phyloP scores from a whole-genome alignment of 176 grass and related monocot genomes.

The Bonia amplexicaulis region DNA sequence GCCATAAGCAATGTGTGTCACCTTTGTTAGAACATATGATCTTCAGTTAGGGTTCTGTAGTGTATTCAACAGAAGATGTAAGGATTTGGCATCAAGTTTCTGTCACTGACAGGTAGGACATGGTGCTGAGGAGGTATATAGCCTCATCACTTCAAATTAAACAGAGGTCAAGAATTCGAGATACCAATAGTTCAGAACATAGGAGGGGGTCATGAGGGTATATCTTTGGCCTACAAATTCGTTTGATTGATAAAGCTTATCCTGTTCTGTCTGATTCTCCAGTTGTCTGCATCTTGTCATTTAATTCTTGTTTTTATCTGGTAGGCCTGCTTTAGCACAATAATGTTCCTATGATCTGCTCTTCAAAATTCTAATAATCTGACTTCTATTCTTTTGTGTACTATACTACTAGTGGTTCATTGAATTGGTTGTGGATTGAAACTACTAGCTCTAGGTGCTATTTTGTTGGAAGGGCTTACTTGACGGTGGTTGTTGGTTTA shows the following conservation, averaged over 20 bases:
- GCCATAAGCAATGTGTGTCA: background rate
- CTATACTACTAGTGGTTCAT: background rate
- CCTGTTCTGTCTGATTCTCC: background rate
- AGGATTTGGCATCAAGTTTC: background rate
- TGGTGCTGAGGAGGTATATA: background rate
- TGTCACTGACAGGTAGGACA: background rate
- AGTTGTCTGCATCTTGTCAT: background rate
- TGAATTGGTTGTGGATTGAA: background rate
- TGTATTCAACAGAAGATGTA: background rate
- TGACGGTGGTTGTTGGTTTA: background rate
- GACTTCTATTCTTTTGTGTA: background rate
- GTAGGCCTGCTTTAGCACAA: background rate
- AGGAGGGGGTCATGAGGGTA: background rate
- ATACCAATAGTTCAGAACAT: slow-evolving; percentile 13
- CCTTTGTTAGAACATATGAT: background rate
- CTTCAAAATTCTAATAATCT: background rate
- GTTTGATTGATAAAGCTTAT: background rate
- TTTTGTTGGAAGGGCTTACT: background rate
- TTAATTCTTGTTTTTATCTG: background rate
- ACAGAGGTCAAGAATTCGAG: background rate
- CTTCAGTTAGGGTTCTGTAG: background rate
- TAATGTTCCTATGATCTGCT: background rate
- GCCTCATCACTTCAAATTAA: background rate
- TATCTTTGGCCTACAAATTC: background rate
- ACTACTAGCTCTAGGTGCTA: background rate